Conservation (phyloP, 2,329 filamentous ascomycete genomes). For the Diplodia corticola region DNA sequence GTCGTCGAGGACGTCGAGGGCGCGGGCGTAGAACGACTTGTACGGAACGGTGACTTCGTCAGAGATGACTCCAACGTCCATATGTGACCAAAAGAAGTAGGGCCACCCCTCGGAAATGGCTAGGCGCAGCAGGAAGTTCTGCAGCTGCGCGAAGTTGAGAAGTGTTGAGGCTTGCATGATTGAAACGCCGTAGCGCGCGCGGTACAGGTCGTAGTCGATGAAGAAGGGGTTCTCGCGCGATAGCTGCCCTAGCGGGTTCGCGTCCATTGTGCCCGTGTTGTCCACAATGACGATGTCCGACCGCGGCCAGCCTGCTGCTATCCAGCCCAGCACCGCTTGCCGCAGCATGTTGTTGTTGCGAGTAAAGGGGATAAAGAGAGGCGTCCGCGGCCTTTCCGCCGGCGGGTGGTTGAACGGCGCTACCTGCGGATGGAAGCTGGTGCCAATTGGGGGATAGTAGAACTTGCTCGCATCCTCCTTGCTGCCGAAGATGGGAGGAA, state of each 20-base stretch:
- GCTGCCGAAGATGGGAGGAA: not conserved
- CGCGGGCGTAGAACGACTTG: constrained; percentile 34
- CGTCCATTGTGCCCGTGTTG: constrained; percentile 59
- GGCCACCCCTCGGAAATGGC: constrained; percentile 48
- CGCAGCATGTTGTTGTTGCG: constrained; percentile 57
- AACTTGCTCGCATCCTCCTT: not conserved
- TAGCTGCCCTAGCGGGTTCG: constrained; percentile 52
- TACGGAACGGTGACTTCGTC: constrained; percentile 41
- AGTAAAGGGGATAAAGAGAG: constrained; percentile 62
- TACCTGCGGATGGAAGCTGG: constrained; percentile 19
- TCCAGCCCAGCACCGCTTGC: constrained; percentile 58
- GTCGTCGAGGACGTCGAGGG: constrained; percentile 28
- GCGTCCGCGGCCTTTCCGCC: constrained; percentile 36
- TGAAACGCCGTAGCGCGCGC: constrained; percentile 46
- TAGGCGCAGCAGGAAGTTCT: constrained; percentile 55
- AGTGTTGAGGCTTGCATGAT: constrained; percentile 54
- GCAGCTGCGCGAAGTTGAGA: constrained; percentile 56
- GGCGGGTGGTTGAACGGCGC: constrained; percentile 24
- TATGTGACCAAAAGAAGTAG: constrained; percentile 60
- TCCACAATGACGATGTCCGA: constrained; percentile 60
- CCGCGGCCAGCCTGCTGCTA: constrained; percentile 60
- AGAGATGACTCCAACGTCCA: constrained; percentile 53
- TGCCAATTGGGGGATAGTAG: constrained; percentile 25
- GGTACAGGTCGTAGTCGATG: constrained; percentile 54
- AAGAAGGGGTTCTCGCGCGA: constrained; percentile 59